These are phyloP conservation scores for Phaeotremella fagi DNA, from an alignment of 768 basidiomycete genomes.

Conservation along the genomic window DNA sequence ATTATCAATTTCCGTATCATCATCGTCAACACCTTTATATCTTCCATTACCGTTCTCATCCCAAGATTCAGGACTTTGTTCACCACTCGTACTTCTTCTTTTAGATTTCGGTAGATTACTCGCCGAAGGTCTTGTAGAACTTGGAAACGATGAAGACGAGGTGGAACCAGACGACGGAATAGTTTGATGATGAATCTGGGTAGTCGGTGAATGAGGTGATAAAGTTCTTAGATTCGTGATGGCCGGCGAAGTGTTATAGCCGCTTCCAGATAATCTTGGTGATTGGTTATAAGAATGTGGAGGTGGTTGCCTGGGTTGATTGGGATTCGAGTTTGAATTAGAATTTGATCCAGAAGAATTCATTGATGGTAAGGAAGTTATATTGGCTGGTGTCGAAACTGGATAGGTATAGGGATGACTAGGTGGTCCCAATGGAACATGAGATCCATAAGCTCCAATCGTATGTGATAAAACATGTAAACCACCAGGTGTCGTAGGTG, in stretches of 20 bases:
- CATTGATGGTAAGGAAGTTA: not conserved
- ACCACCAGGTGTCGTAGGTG: not conserved
- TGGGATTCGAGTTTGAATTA: not conserved
- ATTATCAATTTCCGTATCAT: constrained; percentile 4
- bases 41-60: constrained; percentile 13
- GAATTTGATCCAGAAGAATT: not conserved
- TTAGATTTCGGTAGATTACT: constrained; percentile 15
- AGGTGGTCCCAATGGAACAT: constrained; percentile 5
- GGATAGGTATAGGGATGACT: constrained; percentile 9
- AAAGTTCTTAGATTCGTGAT: constrained; percentile 9
- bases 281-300: constrained; percentile 21
- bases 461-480: constrained; percentile 2
- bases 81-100: constrained; percentile 14
- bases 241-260: constrained; percentile 18
- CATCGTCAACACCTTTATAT: constrained; percentile 2
- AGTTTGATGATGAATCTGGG: constrained; percentile 11
- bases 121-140: constrained; percentile 4
- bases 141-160: constrained; percentile 26
- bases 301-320: constrained; percentile 10
- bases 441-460: constrained; percentile 6
- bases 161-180: constrained; percentile 13
- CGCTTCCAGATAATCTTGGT: constrained; percentile 7
- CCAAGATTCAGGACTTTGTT: constrained; percentile 22
- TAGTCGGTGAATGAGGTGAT: constrained; percentile 36
- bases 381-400: constrained; percentile 4